Evolutionary conservation across 495 filamentous ascomycete genomes (phyloP), one percentile per base, ranked within the genome.

Genomic region (Talaromyces proteolyticus): DNA sequence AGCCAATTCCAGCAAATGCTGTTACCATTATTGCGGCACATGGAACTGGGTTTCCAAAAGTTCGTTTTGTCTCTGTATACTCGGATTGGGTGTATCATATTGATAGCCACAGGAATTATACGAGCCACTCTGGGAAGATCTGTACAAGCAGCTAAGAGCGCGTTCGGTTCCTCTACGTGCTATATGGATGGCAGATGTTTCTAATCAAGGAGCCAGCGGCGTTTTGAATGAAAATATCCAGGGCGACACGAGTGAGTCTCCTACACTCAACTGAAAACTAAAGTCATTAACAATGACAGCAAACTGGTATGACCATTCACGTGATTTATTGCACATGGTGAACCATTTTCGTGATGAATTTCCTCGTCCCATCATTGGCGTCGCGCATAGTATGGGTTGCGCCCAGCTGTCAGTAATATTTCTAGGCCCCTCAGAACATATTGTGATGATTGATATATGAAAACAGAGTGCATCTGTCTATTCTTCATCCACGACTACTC

Each of bases 301-400:
- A 1, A 73, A 65, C 24, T 94, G 89, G 89, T 63, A 73, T 41
- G 90, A 95, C 65, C 79, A 90, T 65, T 52, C 82, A 23, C 79
- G 89, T 36, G 90, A 95, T 65, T 70, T 93, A 2, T 68, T 89
- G 17, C 75, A 84, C 56, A 74, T 92, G 68, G 74, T 90, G 64
- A 93, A 93, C 65, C 70, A 74, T 42, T 88, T 93, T 64, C 82
- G 84, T 11, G 56, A 64, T 1, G 52, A 84, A 44, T 90, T 95
- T 85, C 79, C 83, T 1, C 79, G 82, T 3, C 44, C 44, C 10
- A 51, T 91, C n/a, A 64, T 91, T 49, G 88, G 87, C 17, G 60
- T 95, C 2, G 90, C 88, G 11, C 88, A 94, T 64, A 87, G 82
- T 56, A 80, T 86, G 67, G 89, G 90, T 49, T 87, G 71, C 29